Percentiles rank a stretch among this genome's conserved stretches.
These are phyloP conservation scores for Peltaster fructicola DNA, from an alignment of 2,329 filamentous ascomycete genomes.

Conservation along the genomic window DNA sequence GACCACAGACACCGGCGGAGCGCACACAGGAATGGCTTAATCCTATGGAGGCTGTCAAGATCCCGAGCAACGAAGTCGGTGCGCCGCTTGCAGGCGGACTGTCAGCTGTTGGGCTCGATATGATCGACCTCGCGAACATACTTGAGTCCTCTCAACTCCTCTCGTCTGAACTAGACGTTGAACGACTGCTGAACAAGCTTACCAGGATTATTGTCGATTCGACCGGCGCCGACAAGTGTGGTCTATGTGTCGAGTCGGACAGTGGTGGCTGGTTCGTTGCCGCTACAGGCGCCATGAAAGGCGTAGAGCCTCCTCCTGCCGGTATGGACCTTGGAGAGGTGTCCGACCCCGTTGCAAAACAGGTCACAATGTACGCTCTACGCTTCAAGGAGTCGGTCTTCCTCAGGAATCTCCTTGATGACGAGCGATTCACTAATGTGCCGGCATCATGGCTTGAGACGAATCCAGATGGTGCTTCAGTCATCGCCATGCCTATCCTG, in stretches of 20 bases:
- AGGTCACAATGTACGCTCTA: slow-evolving; percentile 59
- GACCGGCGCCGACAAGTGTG: slow-evolving; percentile 55
- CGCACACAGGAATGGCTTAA: slow-evolving; percentile 31
- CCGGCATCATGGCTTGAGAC: slow-evolving; percentile 48
- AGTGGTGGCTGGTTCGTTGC: slow-evolving; percentile 52
- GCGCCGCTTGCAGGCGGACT: slow-evolving; percentile 42
- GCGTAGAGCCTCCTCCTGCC: slow-evolving; percentile 47
- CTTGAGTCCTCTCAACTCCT: slow-evolving; percentile 64
- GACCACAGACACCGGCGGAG: slow-evolving; percentile 24
- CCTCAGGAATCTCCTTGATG: slow-evolving; percentile 52
- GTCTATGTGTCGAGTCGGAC: slow-evolving; percentile 56
- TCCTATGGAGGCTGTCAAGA: slow-evolving; percentile 20
- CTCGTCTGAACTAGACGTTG: slow-evolving; percentile 59
- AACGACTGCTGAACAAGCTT: slow-evolving; percentile 62
- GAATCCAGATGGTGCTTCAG: slow-evolving; percentile 52
- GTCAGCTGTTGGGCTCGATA: slow-evolving; percentile 51
- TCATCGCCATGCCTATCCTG: slow-evolving; percentile 64
- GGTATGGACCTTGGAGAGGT: slow-evolving; percentile 44
- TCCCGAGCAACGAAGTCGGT: slow-evolving; percentile 11
- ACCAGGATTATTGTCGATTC: slow-evolving; percentile 66
- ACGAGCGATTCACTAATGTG: slow-evolving; percentile 65
- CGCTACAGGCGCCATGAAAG: slow-evolving; percentile 56
- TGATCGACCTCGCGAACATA: slow-evolving; percentile 67
- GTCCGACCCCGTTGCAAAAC: slow-evolving; percentile 54
- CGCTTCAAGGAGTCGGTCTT: slow-evolving; percentile 62